Evolutionary conservation across 805 yeast species (phyloP), one percentile per base, ranked within the genome.

Genomic region (Teunomyces funiuensis): DNA sequence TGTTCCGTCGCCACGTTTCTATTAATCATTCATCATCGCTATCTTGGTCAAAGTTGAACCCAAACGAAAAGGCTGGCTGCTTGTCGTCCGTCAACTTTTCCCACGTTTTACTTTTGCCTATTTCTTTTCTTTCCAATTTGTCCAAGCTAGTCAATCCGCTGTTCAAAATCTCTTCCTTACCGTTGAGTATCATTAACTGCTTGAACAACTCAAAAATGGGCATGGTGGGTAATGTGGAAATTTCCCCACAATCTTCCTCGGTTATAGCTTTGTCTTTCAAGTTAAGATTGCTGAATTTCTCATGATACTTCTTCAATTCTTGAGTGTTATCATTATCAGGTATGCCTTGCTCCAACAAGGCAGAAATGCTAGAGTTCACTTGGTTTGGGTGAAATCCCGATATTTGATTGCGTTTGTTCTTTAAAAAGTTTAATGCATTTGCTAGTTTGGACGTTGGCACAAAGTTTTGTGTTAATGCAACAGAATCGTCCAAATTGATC

Each of bases 401-500:
- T 11, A 89, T 72, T 60, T 89, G 97, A 26, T 76, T 76, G 5
- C 72, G 67, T 53, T 82, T 86, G 50, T 77, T 71, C 53, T 80
- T 77, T 55, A 89, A 74, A 53, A 89, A 89, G 48, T 75, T 63
- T 43, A 87, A 65, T 3, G 80, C 93, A 27, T 72, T 66, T n/a
- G 75, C 69, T 27, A 89, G 60, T 44, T 80, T 79, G 31, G 78
- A 73, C 29, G 58, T 57, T 0, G 96, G 95, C 8, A 88, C 90
- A 61, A 90, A 89, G 60, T 89, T 89, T 49, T 88, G 95, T 0
- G 97, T 89, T 53, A 89, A 63, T 0, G 97, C 97, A 14, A 89
- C 81, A n/a, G 82, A 71, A 55, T 84, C 88, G 43, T 83, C 85
- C 9, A 89, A 55, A 53, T 89, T 89, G n/a, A 89, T 86, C 22